A percentile compares a stretch with the other conserved stretches of the same genome.
Evolutionary conservation across 2,329 filamentous ascomycete species (phyloP).

Genomic region (Calonectria montana): DNA sequence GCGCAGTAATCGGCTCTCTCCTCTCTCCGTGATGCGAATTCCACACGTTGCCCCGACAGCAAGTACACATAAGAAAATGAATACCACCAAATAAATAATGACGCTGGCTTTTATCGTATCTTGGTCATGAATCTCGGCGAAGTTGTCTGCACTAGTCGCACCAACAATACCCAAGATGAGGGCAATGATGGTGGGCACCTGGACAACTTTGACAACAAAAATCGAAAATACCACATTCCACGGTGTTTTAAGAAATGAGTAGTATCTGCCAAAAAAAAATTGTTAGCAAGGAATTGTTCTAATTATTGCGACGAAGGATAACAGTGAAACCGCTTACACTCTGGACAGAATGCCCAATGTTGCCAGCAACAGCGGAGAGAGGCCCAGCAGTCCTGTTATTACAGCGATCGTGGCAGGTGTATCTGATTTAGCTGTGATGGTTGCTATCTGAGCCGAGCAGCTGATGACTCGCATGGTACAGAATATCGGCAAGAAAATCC

Average conservation of each 20-base stretch:
- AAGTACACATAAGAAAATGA: background rate
- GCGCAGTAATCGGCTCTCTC: background rate
- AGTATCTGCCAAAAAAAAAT: background rate
- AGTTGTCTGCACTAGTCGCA: background rate
- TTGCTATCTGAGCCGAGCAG: constrained; percentile 11
- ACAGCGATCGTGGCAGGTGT: background rate
- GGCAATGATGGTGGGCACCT: constrained; percentile 5
- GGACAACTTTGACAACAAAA: background rate
- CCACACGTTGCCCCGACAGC: background rate
- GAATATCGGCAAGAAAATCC: constrained; percentile 18
- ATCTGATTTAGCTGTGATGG: background rate
- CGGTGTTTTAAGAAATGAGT: constrained; percentile 6
- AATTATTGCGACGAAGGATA: background rate
- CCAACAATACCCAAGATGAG: constrained; percentile 18
- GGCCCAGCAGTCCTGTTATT: background rate
- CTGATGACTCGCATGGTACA: constrained; percentile 6
- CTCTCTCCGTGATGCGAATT: background rate
- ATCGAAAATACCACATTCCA: constrained; percentile 5
- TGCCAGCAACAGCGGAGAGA: constrained; percentile 15
- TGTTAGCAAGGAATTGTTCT: background rate
- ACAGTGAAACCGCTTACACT: background rate
- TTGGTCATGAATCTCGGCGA: background rate
- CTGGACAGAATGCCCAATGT: constrained; percentile 14
- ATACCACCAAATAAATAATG: background rate
- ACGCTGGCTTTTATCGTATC: background rate